A percentile compares a stretch with the other conserved stretches of the same genome.
phyloP scores from a whole-genome alignment of 2,329 filamentous ascomycete genomes.

The Cercospora beticola region DNA sequence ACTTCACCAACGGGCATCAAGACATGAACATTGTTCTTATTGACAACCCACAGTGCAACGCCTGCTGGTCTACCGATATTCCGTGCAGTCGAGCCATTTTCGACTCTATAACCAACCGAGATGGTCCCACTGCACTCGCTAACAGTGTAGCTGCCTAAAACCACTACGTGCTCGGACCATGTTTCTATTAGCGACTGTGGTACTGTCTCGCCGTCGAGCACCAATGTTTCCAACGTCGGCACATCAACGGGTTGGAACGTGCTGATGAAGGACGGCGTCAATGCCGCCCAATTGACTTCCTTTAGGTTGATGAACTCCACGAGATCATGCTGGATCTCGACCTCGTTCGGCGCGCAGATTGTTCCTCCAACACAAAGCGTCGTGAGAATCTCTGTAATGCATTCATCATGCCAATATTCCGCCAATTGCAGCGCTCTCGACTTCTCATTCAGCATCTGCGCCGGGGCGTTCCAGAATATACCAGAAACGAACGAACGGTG shows the following conservation, averaged over 20 bases:
- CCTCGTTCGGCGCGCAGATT: neutral
- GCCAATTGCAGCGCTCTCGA: neutral
- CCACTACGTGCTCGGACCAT: neutral
- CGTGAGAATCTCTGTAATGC: neutral
- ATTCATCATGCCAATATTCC: neutral
- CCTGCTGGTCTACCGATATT: neutral
- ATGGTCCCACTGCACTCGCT: conserved; percentile 2
- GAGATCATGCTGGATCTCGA: neutral
- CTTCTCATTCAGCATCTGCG: neutral
- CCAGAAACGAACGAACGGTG: conserved; percentile 10
- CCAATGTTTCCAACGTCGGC: neutral
- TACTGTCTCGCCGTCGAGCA: neutral
- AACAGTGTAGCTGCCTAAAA: neutral
- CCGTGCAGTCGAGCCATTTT: neutral
- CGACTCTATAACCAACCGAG: neutral
- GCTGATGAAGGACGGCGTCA: neutral
- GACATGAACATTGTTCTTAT: neutral
- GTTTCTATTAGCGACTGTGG: neutral
- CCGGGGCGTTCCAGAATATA: neutral
- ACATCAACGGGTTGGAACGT: neutral
- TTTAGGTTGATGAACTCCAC: neutral
- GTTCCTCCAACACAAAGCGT: neutral
- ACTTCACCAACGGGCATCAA: conserved; percentile 12
- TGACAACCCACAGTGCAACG: neutral
- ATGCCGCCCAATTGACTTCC: neutral